phyloP scores from a whole-genome alignment of 2,329 filamentous ascomycete species.

The Amauroascus niger region DNA sequence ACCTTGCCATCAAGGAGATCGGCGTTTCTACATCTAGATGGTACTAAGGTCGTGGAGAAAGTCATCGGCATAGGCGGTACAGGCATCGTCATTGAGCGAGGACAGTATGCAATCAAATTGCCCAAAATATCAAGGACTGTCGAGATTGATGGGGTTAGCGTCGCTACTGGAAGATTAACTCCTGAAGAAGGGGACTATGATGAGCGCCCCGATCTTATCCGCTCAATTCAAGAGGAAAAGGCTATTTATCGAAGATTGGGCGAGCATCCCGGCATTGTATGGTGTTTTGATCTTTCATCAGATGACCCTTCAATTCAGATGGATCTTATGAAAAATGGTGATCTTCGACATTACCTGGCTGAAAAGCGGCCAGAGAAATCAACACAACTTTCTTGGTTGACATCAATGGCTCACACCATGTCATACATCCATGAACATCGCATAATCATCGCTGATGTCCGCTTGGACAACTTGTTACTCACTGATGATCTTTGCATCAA shows the following conservation, averaged over 20 bases:
- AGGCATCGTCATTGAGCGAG: conserved; percentile 18
- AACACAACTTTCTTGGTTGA: conserved; percentile 21
- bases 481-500: conserved; percentile 18
- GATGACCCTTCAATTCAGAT: conserved; percentile 15
- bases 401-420: conserved; percentile 22
- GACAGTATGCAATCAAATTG: conserved; percentile 19
- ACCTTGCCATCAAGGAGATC: conserved; percentile 12
- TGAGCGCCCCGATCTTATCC: conserved; percentile 14
- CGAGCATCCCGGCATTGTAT: conserved; percentile 12
- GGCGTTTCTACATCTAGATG: conserved; percentile 16
- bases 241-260: conserved; percentile 11
- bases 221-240: conserved; percentile 12
- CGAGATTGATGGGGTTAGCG: conserved; percentile 16
- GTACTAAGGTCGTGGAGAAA: conserved; percentile 15
- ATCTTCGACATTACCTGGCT: conserved; percentile 20
- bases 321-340: conserved; percentile 23
- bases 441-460: conserved; percentile 26
- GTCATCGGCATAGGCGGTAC: conserved; percentile 17
- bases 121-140: conserved; percentile 16
- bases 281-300: conserved; percentile 11
- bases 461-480: conserved; percentile 15
- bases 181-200: conserved; percentile 19
- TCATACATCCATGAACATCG: conserved; percentile 21
- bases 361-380: conserved; percentile 15
- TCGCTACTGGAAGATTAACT: conserved; percentile 10